Percentiles rank a stretch among this genome's conserved stretches.
Evolutionary conservation across 2,329 filamentous ascomycete genomes (phyloP).

Genomic region (Botrytis deweyae): DNA sequence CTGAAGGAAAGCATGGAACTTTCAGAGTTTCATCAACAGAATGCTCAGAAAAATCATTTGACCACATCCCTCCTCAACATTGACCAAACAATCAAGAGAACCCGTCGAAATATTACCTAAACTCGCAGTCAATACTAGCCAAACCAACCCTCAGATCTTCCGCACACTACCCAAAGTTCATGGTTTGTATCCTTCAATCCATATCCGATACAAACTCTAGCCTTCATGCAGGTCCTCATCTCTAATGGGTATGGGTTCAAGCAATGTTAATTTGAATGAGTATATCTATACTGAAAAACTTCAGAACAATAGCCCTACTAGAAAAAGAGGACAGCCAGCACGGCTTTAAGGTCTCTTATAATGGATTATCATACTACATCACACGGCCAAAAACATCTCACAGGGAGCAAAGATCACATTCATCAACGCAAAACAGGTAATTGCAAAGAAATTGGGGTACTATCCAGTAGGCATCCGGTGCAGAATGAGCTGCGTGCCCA

Average conservation of each 20-base stretch:
- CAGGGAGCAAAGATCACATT: too few species aligned
- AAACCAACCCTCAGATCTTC: neutral
- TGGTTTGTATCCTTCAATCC: neutral
- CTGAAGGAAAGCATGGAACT: too few species aligned
- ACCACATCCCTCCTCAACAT: neutral
- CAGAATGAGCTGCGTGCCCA: slow-evolving; percentile 14
- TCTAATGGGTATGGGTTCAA: neutral
- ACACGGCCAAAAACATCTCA: neutral
- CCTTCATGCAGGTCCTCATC: neutral
- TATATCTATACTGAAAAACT: neutral
- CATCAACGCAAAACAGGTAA: neutral
- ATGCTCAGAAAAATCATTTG: neutral
- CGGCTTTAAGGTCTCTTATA: neutral
- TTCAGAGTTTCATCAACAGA: neutral
- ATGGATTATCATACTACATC: neutral
- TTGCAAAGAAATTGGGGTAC: slow-evolving; percentile 8
- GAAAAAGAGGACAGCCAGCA: neutral
- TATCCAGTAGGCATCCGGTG: slow-evolving; percentile 15
- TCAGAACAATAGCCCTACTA: neutral
- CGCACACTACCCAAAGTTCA: neutral
- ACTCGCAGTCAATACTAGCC: too few species aligned
- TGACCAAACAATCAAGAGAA: neutral
- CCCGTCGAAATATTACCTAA: neutral
- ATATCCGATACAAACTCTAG: too few species aligned
- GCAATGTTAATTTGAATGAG: neutral